A percentile compares a stretch with the other conserved stretches of the same genome.
These are phyloP conservation scores for Sideroxylon spinosum DNA, from an alignment of 179 eudicot genomes.

Conservation along the genomic window DNA sequence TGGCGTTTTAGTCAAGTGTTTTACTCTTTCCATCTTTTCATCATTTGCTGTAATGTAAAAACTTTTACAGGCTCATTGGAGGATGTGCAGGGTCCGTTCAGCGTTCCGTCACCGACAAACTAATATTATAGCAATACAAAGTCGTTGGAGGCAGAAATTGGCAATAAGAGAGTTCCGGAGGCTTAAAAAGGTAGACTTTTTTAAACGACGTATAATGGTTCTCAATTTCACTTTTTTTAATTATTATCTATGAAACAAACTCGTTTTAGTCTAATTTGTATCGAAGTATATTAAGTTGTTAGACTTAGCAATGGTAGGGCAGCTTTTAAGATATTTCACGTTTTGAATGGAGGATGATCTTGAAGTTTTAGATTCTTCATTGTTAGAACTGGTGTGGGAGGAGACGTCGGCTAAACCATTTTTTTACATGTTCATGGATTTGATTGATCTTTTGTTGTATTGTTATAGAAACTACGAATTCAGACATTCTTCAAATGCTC, in stretches of 20 bases:
- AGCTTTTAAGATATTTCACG: background rate
- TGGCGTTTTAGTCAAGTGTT: no score
- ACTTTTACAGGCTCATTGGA: conserved; percentile 68
- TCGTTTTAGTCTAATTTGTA: background rate
- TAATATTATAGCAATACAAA: conserved; percentile 68
- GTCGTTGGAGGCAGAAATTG: conserved; percentile 80
- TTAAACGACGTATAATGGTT: background rate
- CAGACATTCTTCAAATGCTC: no score
- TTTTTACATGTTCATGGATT: background rate
- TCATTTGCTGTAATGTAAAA: conserved; percentile 3
- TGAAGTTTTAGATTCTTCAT: background rate
- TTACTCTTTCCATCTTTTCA: background rate
- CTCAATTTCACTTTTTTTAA: background rate
- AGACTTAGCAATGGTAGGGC: background rate
- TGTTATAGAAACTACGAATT: no score
- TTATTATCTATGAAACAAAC: no score
- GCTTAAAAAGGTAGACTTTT: conserved; percentile 68
- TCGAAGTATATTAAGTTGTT: background rate
- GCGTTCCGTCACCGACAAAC: conserved; percentile 56
- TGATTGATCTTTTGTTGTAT: background rate
- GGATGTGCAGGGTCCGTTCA: conserved; percentile 59
- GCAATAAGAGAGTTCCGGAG: conserved; percentile 65
- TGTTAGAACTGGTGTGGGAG: background rate
- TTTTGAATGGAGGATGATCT: background rate
- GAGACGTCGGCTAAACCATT: no score